Evolutionary conservation across 2,329 filamentous ascomycete genomes (phyloP).

Genomic region (Blastomyces gilchristii): DNA sequence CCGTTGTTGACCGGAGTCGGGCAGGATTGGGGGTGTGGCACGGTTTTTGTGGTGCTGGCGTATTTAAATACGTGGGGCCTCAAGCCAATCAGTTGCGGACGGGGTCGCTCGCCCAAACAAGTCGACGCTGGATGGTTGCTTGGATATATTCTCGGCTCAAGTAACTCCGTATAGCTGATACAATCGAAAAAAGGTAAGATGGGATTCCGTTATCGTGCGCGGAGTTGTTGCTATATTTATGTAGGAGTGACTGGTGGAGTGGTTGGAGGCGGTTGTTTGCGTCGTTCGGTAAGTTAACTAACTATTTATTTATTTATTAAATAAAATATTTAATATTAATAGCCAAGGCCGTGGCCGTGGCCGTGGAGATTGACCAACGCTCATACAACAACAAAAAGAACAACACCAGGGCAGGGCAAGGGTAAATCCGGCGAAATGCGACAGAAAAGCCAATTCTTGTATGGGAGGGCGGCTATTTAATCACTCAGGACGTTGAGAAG

Average conservation of each 20-base stretch:
- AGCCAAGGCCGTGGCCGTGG: background rate
- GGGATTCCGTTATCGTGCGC: background rate
- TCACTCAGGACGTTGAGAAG: background rate
- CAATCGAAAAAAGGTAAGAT: background rate
- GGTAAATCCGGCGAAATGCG: background rate
- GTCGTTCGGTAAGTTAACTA: background rate
- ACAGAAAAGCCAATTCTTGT: background rate
- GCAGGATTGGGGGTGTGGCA: slow-evolving; percentile 1
- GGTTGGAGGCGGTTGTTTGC: background rate
- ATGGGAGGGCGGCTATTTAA: too few relatives aligned
- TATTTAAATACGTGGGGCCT: background rate
- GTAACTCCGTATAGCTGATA: background rate
- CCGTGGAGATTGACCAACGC: background rate
- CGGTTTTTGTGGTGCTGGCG: slow-evolving; percentile 4
- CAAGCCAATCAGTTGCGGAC: background rate
- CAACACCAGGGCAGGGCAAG: background rate
- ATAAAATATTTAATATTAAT: background rate
- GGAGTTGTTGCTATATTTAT: background rate
- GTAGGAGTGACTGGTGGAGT: background rate
- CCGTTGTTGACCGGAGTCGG: background rate
- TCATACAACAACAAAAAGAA: background rate
- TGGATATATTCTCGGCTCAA: background rate
- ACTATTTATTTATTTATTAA: background rate
- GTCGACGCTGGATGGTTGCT: background rate
- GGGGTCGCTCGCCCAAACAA: background rate